phyloP scores from a whole-genome alignment of 176 grass and related monocot genomes.

The Juncus inflexus region DNA sequence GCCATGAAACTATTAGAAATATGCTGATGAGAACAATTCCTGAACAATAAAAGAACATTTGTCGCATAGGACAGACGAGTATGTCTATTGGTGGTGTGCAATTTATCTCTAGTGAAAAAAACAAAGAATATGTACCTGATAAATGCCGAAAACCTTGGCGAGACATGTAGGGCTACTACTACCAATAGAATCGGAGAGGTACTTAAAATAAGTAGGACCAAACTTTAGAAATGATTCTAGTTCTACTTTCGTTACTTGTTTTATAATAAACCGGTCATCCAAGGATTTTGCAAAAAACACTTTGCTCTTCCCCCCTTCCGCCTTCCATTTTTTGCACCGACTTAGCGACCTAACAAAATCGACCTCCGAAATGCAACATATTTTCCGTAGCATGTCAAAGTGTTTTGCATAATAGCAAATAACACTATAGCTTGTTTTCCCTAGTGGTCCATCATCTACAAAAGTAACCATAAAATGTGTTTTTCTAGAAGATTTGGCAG shows the following conservation, averaged over 20 bases:
- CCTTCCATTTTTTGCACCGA: conserved; percentile 98
- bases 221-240: conserved; percentile 95
- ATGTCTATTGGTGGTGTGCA: neutral
- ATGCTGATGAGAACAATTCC: too few species aligned
- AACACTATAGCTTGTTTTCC: conserved; percentile 76
- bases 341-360: conserved; percentile 96
- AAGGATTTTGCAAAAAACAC: conserved; percentile 99
- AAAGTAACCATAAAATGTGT: conserved; percentile 86
- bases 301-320: conserved; percentile 97
- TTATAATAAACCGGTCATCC: conserved; percentile 95
- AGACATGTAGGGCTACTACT: conserved; percentile 88
- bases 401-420: conserved; percentile 86
- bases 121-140: conserved; percentile 54
- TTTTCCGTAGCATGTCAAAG: conserved; percentile 79
- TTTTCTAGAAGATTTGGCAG: conserved; percentile 62
- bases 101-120: neutral
- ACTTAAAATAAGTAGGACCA: conserved; percentile 86
- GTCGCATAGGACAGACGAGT: too few species aligned
- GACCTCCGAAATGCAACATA: conserved; percentile 85
- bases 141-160: conserved; percentile 97
- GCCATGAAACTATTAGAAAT: too few species aligned
- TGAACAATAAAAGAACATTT: too few species aligned
- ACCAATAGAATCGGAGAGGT: conserved; percentile 73
- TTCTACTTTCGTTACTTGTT: conserved; percentile 94
- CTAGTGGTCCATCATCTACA: conserved; percentile 65